phyloP scores from a whole-genome alignment of 805 yeast species.

The Wickerhamomyces rabaulensis region DNA sequence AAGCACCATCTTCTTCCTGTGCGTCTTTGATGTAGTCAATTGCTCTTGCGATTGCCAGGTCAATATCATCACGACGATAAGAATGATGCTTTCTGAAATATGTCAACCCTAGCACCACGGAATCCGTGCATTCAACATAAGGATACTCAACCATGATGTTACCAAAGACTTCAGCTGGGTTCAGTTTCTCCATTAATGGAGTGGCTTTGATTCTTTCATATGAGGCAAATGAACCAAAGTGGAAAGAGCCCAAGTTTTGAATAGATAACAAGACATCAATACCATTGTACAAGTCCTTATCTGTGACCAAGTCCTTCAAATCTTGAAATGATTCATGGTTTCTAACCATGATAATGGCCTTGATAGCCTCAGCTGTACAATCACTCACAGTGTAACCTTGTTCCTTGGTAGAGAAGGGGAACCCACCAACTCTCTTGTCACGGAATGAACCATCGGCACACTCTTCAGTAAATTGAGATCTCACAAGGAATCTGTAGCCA shows the following conservation, averaged over 20 bases:
- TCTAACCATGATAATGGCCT: slow-evolving; percentile 89
- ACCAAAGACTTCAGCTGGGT: slow-evolving; percentile 97
- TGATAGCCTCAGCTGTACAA: slow-evolving; percentile 93
- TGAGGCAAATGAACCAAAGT: slow-evolving; percentile 88
- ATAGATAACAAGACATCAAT: slow-evolving; percentile 70
- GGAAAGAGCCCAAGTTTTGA: slow-evolving; percentile 75
- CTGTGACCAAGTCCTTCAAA: slow-evolving; percentile 47
- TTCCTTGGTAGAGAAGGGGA: slow-evolving; percentile 94
- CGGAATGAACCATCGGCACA: slow-evolving; percentile 75
- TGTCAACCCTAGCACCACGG: slow-evolving; percentile 83
- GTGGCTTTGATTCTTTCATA: slow-evolving; percentile 86
- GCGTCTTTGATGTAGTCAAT: slow-evolving; percentile 60
- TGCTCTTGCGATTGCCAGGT: slow-evolving; percentile 67
- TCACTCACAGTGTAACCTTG: slow-evolving; percentile 97
- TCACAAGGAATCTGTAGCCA: slow-evolving; percentile 66
- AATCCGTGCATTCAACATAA: slow-evolving; percentile 96
- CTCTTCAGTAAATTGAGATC: slow-evolving; percentile 82
- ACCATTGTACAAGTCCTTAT: slow-evolving; percentile 53
- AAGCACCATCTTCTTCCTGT: slow-evolving; percentile 81
- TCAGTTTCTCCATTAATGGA: slow-evolving; percentile 65
- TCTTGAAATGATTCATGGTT: slow-evolving; percentile 49
- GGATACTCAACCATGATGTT: slow-evolving; percentile 99
- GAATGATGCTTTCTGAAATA: slow-evolving; percentile 63
- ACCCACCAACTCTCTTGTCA: slow-evolving; percentile 81
- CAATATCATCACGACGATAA: slow-evolving; percentile 63